Conservation (phyloP, 805 yeast genomes). For the Starmerella riodocensis region DNA sequence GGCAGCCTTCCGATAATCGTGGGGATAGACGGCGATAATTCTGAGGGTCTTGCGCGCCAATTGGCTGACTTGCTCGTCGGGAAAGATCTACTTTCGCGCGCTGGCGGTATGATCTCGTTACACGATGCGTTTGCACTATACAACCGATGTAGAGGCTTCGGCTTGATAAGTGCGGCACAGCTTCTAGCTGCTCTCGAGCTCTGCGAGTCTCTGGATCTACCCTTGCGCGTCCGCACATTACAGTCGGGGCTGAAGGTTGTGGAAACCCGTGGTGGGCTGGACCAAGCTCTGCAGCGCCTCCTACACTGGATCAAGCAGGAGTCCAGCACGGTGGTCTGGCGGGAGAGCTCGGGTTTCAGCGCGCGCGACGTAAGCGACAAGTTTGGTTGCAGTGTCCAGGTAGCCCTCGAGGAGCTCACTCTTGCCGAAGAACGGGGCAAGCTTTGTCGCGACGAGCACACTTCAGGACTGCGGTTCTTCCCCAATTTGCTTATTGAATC, state of each 20-base stretch:
- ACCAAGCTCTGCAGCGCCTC: constrained; percentile 16
- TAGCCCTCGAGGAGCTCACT: constrained; percentile 52
- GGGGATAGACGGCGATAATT: constrained; percentile 28
- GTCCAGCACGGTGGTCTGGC: constrained; percentile 17
- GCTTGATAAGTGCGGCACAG: constrained; percentile 58
- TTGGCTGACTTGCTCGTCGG: constrained; percentile 53
- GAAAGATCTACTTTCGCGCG: constrained; percentile 34
- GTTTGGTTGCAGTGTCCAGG: constrained; percentile 54
- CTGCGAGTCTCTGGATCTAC: constrained; percentile 46
- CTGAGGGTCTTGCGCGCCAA: constrained; percentile 59
- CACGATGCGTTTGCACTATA: constrained; percentile 51
- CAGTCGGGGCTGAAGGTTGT: constrained; percentile 32
- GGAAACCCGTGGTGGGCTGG: constrained; percentile 12
- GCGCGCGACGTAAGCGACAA: constrained; percentile 34
- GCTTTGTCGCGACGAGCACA: constrained; percentile 53
- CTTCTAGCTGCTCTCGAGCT: constrained; percentile 46
- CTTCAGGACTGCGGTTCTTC: constrained; percentile 54
- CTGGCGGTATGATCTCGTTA: constrained; percentile 48
- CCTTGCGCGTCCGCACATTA: constrained; percentile 35
- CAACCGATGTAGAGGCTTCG: constrained; percentile 51
- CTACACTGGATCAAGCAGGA: constrained; percentile 15
- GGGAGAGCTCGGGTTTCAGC: constrained; percentile 25
- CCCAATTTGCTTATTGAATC: constrained; percentile 29
- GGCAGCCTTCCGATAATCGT: constrained; percentile 23
- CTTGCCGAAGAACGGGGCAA: constrained; percentile 44